Evolutionary conservation across 148 eudicot genomes (phyloP).

Genomic region (Euryodendron excelsum): DNA sequence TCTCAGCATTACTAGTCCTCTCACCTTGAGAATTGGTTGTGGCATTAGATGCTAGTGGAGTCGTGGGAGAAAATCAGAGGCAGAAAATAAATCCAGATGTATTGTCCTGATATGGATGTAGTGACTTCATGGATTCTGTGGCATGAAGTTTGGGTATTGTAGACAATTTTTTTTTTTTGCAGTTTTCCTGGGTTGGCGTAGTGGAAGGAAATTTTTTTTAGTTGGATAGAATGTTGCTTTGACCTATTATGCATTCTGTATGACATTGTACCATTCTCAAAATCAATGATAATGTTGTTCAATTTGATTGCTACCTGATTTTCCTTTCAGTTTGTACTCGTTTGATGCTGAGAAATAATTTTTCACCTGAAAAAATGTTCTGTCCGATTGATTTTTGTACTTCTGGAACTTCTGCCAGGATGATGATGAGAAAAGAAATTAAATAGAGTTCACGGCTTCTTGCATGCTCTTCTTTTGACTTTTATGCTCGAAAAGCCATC

Average conservation of each 20-base stretch:
- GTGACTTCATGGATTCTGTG: constrained; percentile 7
- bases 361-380: not conserved
- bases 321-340: not conserved
- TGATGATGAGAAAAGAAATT: too few relatives aligned
- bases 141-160: constrained; percentile 2
- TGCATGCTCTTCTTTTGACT: too few relatives aligned
- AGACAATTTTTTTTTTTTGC: constrained; percentile 9
- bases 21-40: constrained; percentile 10
- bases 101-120: constrained; percentile 2
- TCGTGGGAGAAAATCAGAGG: constrained; percentile 4
- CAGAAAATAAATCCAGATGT: not conserved
- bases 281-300: not conserved
- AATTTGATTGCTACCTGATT: not conserved
- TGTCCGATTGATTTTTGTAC: not conserved
- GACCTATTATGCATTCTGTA: not conserved
- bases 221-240: not conserved
- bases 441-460: too few relatives aligned
- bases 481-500: too few relatives aligned
- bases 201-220: not conserved
- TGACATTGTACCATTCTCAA: not conserved
- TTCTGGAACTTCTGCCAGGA: too few relatives aligned
- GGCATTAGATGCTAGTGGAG: constrained; percentile 9
- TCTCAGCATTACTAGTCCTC: not conserved
- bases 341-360: not conserved
- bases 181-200: not conserved